A percentile compares a stretch with the other conserved stretches of the same genome.
phyloP scores from a whole-genome alignment of 192 early-diverging fungal species.

The Backusella luteola region DNA sequence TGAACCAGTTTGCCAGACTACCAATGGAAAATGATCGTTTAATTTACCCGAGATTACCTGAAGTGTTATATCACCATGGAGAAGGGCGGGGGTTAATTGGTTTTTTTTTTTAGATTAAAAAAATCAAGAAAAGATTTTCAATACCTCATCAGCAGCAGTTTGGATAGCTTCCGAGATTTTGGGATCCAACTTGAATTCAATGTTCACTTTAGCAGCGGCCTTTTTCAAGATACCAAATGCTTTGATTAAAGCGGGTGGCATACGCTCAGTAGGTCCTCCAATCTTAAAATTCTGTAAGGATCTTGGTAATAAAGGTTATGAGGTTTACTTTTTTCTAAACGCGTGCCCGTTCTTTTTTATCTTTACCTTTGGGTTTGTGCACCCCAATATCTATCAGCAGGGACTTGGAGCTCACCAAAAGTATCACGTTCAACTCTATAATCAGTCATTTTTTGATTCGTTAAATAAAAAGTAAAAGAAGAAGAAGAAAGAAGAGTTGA shows the following conservation, averaged over 20 bases:
- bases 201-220: conserved; percentile 89
- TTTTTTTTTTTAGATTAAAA: background rate
- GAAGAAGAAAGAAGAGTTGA: background rate
- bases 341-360: background rate
- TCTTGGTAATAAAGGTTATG: conserved; percentile 29
- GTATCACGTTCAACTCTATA: conserved; percentile 73
- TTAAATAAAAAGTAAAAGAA: conserved; percentile 11
- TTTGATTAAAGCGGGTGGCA: conserved; percentile 91
- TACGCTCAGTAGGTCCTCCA: conserved; percentile 84
- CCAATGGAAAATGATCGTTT: conserved; percentile 93
- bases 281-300: conserved; percentile 97
- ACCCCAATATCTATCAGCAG: conserved; percentile 92
- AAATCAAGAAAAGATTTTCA: background rate
- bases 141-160: conserved; percentile 82
- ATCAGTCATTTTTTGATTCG: background rate
- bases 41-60: conserved; percentile 88
- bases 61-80: background rate
- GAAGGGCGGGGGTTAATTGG: background rate
- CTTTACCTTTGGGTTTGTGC: conserved; percentile 90
- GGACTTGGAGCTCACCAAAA: conserved; percentile 93
- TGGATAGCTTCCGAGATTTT: conserved; percentile 87
- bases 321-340: background rate
- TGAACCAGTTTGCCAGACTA: conserved; percentile 91
- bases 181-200: conserved; percentile 76
- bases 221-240: conserved; percentile 94